Evolutionary conservation across 805 yeast species (phyloP).

Genomic region (Pichia exigua): DNA sequence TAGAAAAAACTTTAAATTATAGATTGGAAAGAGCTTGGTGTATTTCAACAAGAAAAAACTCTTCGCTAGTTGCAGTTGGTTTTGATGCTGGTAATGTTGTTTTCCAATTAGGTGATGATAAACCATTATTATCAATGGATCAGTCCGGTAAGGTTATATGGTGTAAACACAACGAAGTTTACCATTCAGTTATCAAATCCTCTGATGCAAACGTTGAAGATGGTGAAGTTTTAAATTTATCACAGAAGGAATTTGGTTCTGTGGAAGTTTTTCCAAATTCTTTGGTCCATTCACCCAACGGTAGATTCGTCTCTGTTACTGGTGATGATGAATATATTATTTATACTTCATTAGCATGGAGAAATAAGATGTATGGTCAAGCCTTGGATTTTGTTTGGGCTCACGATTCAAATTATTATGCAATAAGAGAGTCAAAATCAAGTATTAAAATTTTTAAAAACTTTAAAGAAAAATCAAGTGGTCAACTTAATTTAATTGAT

Average conservation of each 20-base stretch:
- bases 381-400: conserved; percentile 95
- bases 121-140: conserved; percentile 91
- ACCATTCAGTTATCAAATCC: conserved; percentile 68
- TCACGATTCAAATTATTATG: conserved; percentile 79
- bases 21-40: conserved; percentile 98
- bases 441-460: conserved; percentile 69
- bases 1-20: conserved; percentile 84
- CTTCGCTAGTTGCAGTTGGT: conserved; percentile 82
- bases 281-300: conserved; percentile 90
- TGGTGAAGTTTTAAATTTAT: conserved; percentile 71
- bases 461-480: conserved; percentile 68
- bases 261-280: conserved; percentile 89
- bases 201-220: conserved; percentile 57
- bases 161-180: conserved; percentile 87
- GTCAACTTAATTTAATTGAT: conserved; percentile 57
- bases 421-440: conserved; percentile 63
- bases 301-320: conserved; percentile 91
- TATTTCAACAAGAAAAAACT: conserved; percentile 62
- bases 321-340: conserved; percentile 98
- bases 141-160: conserved; percentile 85
- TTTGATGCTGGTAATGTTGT: conserved; percentile 93
- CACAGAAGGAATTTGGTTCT: conserved; percentile 86
- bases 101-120: conserved; percentile 85
- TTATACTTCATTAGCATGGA: conserved; percentile 96
- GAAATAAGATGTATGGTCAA: conserved; percentile 87